Percentiles rank a stretch among this genome's conserved stretches.
Conservation (phyloP, 2,329 filamentous ascomycete species). For the Botryosphaeria agaves region DNA sequence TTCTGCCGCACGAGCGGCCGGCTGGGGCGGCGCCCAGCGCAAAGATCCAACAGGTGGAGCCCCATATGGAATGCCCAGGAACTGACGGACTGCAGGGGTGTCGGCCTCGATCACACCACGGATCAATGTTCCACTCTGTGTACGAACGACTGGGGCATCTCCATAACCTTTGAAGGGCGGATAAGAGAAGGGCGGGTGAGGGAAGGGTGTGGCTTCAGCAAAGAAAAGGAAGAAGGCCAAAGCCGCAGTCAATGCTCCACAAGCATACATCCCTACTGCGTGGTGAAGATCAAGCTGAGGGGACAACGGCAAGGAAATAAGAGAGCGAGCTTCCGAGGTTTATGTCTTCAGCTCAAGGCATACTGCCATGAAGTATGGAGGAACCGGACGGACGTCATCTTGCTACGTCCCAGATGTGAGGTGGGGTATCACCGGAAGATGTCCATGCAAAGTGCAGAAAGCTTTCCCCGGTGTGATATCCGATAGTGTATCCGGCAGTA, state of each 20-base stretch:
- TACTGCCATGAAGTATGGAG: background rate
- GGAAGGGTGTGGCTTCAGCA: background rate
- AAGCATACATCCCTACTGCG: background rate
- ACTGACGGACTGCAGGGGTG: slow-evolving; percentile 6
- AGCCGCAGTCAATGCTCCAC: background rate
- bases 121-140: slow-evolving; percentile 4
- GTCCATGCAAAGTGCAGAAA: background rate
- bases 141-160: slow-evolving; percentile 6
- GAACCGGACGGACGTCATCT: no score
- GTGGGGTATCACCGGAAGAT: background rate
- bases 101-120: slow-evolving; percentile 5
- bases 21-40: slow-evolving; percentile 8
- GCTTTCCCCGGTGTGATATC: background rate
- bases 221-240: slow-evolving; percentile 1
- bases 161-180: slow-evolving; percentile 7
- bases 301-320: background rate
- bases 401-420: background rate
- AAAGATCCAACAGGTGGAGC: slow-evolving; percentile 8
- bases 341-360: background rate
- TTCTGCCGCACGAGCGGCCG: slow-evolving; percentile 6
- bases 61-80: slow-evolving; percentile 10
- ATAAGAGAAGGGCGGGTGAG: background rate
- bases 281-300: no score
- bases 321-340: background rate
- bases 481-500: background rate